Evolutionary conservation across 371 early-diverging fungal genomes (phyloP), one percentile per base, ranked within the genome.

Genomic region (Mortierella sp.): DNA sequence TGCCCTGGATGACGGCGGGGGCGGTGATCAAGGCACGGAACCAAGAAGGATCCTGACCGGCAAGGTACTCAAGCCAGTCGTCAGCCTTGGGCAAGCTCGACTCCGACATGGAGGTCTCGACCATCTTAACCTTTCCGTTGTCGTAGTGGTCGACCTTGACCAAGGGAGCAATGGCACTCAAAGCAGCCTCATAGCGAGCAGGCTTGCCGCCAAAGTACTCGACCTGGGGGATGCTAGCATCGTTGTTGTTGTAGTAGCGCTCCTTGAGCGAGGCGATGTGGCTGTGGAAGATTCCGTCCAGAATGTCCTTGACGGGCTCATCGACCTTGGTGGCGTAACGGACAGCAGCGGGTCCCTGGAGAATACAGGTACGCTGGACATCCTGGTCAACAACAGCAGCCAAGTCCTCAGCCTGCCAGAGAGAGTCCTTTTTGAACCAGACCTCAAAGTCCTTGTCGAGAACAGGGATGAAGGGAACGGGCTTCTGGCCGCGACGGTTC

Each of bases 371-470:
- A 80, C 98, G 92, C 74, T 93, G 93, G 29, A 95, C 94, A 86
- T 98, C 98, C 85, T 95, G 94, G 74, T 90, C 97, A 2, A 95
- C 94, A 63, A 98, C 95, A 40, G 98, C 97, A 64, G 94, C 94
- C 19, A 97, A 86, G 74, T 97, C 95, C 87, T 98, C 98, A 10
- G 95, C 91, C 87, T 98, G 98, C 97, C 98, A 97, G 68, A 97
- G 89, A 41, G 96, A 95, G 86, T 98, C 98, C 93, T 98, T 98
- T 92, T 97, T 97, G 90, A 97, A 93, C 96, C 97, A 95, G 64
- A 93, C 90, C 85, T 96, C 96, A 86, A 98, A 96, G 85, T 95
- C 94, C 88, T 95, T 95, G 85, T 97, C 97, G 76, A 98, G 83
- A 37, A 95, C 92, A 24, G 97, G 97, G 63, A 98, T 94, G 86